Conservation (phyloP, 768 basidiomycete genomes). For the Multifurca ochricompacta region DNA sequence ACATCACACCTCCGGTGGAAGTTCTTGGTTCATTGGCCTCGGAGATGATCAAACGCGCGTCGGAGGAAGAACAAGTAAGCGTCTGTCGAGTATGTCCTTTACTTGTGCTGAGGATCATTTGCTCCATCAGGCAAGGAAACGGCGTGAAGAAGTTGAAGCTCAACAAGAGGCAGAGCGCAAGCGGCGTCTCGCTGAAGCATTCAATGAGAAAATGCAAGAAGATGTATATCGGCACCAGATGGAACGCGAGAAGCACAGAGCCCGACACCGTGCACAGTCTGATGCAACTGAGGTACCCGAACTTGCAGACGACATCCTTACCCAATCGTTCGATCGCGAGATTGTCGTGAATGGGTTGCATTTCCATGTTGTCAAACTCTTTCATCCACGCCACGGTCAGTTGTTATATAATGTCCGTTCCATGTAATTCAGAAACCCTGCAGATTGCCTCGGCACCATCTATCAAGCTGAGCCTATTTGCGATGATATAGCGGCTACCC, state of each 20-base stretch:
- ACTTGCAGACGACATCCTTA: constrained; percentile 32
- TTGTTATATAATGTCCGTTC: neutral
- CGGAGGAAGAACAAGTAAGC: constrained; percentile 58
- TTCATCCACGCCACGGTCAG: constrained; percentile 61
- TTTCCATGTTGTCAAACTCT: constrained; percentile 62
- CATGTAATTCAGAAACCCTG: neutral
- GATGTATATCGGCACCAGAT: constrained; percentile 53
- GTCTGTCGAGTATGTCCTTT: neutral
- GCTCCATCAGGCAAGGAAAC: constrained; percentile 29
- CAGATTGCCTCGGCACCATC: constrained; percentile 56
- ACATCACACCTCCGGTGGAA: constrained; percentile 51
- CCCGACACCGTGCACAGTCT: constrained; percentile 58
- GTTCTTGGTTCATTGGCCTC: constrained; percentile 63
- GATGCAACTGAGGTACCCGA: constrained; percentile 59
- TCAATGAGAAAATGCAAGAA: constrained; percentile 59
- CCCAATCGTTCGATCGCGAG: constrained; percentile 52
- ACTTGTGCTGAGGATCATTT: neutral
- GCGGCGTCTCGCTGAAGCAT: constrained; percentile 40
- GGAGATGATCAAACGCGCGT: constrained; percentile 69
- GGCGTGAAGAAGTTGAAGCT: constrained; percentile 47
- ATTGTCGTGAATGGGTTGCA: constrained; percentile 50
- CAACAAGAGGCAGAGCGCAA: constrained; percentile 43
- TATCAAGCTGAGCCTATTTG: constrained; percentile 72
- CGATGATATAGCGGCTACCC: constrained; percentile 49
- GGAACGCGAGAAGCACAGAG: constrained; percentile 45